Conservation (phyloP, 140 eudicot species). For the Stevia rebaudiana region DNA sequence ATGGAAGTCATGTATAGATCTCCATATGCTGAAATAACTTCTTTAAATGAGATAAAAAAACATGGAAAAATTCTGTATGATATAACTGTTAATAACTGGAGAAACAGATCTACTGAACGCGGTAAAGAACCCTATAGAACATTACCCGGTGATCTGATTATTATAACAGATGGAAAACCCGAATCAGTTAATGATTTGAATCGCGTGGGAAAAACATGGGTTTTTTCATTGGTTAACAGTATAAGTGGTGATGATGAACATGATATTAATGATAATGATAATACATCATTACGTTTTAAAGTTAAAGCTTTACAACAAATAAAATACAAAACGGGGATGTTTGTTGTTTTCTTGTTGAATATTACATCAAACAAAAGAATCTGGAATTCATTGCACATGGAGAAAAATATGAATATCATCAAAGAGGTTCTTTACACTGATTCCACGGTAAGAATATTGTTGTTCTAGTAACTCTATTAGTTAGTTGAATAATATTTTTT, state of each 20-base stretch:
- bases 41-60: slow-evolving; percentile 10
- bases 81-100: slow-evolving; percentile 45
- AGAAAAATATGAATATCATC: slow-evolving; percentile 28
- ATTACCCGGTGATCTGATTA: slow-evolving; percentile 57
- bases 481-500: neutral
- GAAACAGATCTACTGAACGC: slow-evolving; percentile 38
- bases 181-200: slow-evolving; percentile 29
- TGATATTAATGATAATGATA: neutral
- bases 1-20: slow-evolving; percentile 42
- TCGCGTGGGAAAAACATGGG: slow-evolving; percentile 28
- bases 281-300: slow-evolving; percentile 21
- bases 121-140: slow-evolving; percentile 52
- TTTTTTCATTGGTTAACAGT: slow-evolving; percentile 30
- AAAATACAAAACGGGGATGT: slow-evolving; percentile 24
- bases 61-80: slow-evolving; percentile 10
- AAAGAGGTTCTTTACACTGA: slow-evolving; percentile 31
- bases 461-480: neutral
- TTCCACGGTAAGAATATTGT: slow-evolving; percentile 31
- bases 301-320: slow-evolving; percentile 23
- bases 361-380: slow-evolving; percentile 40
- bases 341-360: slow-evolving; percentile 40
- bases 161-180: slow-evolving; percentile 36
- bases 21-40: slow-evolving; percentile 54
- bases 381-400: slow-evolving; percentile 40
- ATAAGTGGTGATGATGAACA: slow-evolving; percentile 21